A percentile compares a stretch with the other conserved stretches of the same genome.
Conservation (phyloP, 768 basidiomycete species). For the Mycena albidolilacea region DNA sequence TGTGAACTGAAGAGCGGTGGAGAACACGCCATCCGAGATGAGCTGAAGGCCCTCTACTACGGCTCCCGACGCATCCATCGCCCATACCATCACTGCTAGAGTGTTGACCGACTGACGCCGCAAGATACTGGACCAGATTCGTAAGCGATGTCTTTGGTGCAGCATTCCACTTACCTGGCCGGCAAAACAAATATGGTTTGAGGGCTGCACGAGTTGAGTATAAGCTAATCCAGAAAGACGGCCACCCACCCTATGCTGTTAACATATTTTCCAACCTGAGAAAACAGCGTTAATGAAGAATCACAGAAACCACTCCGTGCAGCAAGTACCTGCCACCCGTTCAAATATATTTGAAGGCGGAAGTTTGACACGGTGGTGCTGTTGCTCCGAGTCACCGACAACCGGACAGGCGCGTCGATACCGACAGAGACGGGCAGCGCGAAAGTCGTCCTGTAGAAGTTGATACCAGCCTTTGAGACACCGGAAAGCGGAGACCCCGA, state of each 20-base stretch:
- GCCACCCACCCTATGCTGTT: conserved; percentile 63
- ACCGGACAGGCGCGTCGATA: conserved; percentile 61
- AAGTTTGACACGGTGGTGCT: conserved; percentile 57
- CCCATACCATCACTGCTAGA: conserved; percentile 65
- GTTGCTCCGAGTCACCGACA: conserved; percentile 59
- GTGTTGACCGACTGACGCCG: conserved; percentile 60
- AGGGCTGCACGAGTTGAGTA: conserved; percentile 47
- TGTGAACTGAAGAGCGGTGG: conserved; percentile 54
- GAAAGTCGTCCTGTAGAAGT: conserved; percentile 62
- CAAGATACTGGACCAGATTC: conserved; percentile 52
- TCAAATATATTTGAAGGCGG: conserved; percentile 65
- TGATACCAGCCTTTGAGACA: conserved; percentile 56
- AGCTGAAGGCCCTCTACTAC: conserved; percentile 58
- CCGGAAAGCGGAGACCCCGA: conserved; percentile 51
- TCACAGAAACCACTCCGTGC: too few relatives aligned
- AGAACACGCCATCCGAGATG: conserved; percentile 62
- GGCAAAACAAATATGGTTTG: conserved; percentile 67
- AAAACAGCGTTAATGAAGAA: conserved; percentile 30
- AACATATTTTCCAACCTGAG: conserved; percentile 68
- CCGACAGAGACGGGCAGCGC: conserved; percentile 57
- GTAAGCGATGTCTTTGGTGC: too few relatives aligned
- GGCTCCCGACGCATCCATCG: conserved; percentile 59
- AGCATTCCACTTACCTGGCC: conserved; percentile 54
- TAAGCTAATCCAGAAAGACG: conserved; percentile 2
- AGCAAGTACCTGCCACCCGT: conserved; percentile 46